These are phyloP conservation scores for Akebia trifoliata DNA, from an alignment of 164 flowering plant genomes.

Conservation along the genomic window DNA sequence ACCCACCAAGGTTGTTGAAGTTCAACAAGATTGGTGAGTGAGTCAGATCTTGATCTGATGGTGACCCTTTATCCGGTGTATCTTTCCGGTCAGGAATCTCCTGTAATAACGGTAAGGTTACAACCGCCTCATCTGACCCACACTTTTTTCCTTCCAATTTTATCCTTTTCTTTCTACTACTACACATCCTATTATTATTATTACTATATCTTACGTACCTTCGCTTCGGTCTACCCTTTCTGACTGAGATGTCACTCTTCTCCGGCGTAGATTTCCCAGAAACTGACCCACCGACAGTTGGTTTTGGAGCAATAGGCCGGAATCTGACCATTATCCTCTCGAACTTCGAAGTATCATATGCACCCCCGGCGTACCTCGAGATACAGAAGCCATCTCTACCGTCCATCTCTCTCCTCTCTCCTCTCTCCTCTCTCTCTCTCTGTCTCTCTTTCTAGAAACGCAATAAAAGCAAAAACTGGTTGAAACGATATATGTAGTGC, in stretches of 20 bases:
- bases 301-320: slow-evolving; percentile 88
- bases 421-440: slow-evolving; percentile 8
- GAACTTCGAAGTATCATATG: slow-evolving; percentile 38
- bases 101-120: slow-evolving; percentile 60
- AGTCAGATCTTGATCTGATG: no score
- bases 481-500: no score
- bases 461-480: no score
- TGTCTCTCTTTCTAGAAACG: no score
- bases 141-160: no score
- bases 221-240: slow-evolving; percentile 34
- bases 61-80: background rate
- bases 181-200: slow-evolving; percentile 3
- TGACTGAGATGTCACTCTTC: slow-evolving; percentile 5
- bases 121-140: slow-evolving; percentile 20
- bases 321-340: slow-evolving; percentile 62
- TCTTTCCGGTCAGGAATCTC: slow-evolving; percentile 44
- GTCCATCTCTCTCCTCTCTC: slow-evolving; percentile 33
- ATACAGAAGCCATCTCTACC: slow-evolving; percentile 67
- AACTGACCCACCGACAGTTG: slow-evolving; percentile 29
- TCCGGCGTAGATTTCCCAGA: slow-evolving; percentile 24
- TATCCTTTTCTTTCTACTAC: slow-evolving; percentile 14
- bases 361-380: slow-evolving; percentile 38
- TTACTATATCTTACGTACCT: slow-evolving; percentile 21
- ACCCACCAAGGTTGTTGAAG: no score
- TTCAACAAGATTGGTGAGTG: no score